These are phyloP conservation scores for Chaetomium olivaceum DNA, from an alignment of 2,329 filamentous ascomycete genomes.

Conservation along the genomic window DNA sequence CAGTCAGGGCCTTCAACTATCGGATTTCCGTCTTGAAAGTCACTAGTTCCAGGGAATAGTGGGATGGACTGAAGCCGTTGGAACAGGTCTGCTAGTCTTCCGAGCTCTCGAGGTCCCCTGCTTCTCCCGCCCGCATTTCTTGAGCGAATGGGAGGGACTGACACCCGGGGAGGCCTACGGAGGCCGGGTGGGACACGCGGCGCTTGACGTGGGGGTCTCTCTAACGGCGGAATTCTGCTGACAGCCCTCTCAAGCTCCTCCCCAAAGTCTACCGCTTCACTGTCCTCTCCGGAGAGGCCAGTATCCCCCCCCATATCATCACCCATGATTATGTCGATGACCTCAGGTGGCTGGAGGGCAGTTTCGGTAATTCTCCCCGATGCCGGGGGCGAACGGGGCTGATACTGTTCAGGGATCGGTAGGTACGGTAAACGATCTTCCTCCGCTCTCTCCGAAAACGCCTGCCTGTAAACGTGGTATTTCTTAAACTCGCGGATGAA, in stretches of 20 bases:
- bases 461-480: conserved; percentile 18
- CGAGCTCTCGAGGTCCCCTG: not conserved
- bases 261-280: not conserved
- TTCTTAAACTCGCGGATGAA: conserved; percentile 11
- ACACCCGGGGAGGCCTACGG: not conserved
- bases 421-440: not conserved
- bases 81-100: not conserved
- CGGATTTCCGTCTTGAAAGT: not conserved
- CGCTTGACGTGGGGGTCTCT: no score
- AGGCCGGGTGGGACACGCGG: not conserved
- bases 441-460: not conserved
- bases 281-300: not conserved
- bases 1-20: conserved; percentile 23
- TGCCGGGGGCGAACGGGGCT: not conserved
- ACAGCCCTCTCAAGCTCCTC: not conserved
- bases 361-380: not conserved
- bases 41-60: not conserved
- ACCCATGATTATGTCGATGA: not conserved
- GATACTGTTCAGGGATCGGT: conserved; percentile 6
- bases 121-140: not conserved
- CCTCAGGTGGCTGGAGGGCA: not conserved
- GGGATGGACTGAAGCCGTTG: not conserved
- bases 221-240: not conserved
- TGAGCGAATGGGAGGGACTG: not conserved
- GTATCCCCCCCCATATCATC: not conserved